A percentile compares a stretch with the other conserved stretches of the same genome.
These are phyloP conservation scores for Wickerhamomyces sp. DNA, from an alignment of 1,139 yeast species.

Conservation along the genomic window DNA sequence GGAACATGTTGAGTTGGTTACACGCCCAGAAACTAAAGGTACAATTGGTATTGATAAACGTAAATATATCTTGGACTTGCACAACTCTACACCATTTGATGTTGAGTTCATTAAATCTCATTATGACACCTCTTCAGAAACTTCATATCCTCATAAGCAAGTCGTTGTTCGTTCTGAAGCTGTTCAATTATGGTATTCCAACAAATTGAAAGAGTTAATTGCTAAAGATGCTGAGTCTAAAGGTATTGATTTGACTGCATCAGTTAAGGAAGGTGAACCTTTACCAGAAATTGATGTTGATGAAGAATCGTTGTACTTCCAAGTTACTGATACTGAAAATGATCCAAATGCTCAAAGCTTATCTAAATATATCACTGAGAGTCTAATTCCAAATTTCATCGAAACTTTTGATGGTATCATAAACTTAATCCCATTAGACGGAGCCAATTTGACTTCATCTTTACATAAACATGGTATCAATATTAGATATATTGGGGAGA, in stretches of 20 bases:
- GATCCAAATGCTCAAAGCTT: conserved; percentile 60
- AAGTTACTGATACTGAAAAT: conserved; percentile 76
- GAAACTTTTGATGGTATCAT: conserved; percentile 43
- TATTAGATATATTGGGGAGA: conserved; percentile 76
- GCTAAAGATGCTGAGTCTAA: conserved; percentile 41
- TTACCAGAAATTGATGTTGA: conserved; percentile 54
- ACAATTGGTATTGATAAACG: conserved; percentile 83
- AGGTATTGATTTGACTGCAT: conserved; percentile 27
- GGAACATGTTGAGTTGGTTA: conserved; percentile 47
- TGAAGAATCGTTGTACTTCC: conserved; percentile 52
- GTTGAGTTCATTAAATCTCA: conserved; percentile 62
- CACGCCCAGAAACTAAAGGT: conserved; percentile 83
- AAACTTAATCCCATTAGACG: conserved; percentile 69
- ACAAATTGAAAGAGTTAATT: conserved; percentile 53
- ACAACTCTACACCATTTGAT: conserved; percentile 82
- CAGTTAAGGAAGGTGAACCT: conserved; percentile 23
- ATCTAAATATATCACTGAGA: conserved; percentile 55
- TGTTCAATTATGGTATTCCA: conserved; percentile 84
- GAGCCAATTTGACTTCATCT: conserved; percentile 61
- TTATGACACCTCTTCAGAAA: conserved; percentile 35
- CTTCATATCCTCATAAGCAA: conserved; percentile 75
- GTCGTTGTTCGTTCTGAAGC: conserved; percentile 82
- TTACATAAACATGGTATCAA: conserved; percentile 85
- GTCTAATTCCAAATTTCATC: conserved; percentile 62
- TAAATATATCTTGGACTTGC: conserved; percentile 77